Evolutionary conservation across 495 filamentous ascomycete genomes (phyloP).

Genomic region (Pseudoneurospora amorphoporcata): DNA sequence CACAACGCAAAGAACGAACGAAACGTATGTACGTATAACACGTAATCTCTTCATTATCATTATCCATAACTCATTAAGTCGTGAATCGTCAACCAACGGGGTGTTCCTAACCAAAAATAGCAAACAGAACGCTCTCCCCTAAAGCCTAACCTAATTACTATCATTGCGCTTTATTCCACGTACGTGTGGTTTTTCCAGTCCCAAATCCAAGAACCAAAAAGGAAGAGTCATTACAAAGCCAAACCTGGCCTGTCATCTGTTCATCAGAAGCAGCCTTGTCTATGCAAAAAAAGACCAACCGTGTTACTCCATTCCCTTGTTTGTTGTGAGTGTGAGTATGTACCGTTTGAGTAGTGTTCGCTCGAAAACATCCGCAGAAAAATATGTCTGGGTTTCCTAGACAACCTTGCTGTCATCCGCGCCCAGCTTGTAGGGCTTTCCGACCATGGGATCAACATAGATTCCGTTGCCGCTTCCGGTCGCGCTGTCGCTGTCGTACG

Average conservation of each 20-base stretch:
- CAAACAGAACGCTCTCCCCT: not conserved
- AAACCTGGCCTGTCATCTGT: not conserved
- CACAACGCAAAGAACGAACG: not conserved
- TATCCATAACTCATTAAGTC: not conserved
- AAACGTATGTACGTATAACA: not conserved
- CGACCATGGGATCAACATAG: constrained; percentile 1
- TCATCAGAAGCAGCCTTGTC: not conserved
- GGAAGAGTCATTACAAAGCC: not conserved
- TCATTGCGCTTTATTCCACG: not conserved
- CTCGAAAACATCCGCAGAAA: not conserved
- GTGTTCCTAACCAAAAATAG: not conserved
- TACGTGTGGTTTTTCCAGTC: not conserved
- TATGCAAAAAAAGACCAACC: not conserved
- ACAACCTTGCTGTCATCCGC: constrained; percentile 8
- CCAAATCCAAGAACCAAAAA: not conserved
- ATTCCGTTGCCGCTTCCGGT: constrained; percentile 8
- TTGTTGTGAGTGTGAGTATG: not conserved
- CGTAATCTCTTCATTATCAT: not conserved
- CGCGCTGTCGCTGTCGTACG: constrained; percentile 27
- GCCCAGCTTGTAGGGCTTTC: constrained; percentile 1
- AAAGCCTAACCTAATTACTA: not conserved
- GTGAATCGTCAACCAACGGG: not conserved
- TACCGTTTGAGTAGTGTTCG: not conserved
- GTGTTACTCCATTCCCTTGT: not conserved
- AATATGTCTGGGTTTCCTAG: not conserved